Evolutionary conservation across 331 rosid genomes (phyloP), one percentile per base, ranked within the genome.

Genomic region (Dryas integrifolia): DNA sequence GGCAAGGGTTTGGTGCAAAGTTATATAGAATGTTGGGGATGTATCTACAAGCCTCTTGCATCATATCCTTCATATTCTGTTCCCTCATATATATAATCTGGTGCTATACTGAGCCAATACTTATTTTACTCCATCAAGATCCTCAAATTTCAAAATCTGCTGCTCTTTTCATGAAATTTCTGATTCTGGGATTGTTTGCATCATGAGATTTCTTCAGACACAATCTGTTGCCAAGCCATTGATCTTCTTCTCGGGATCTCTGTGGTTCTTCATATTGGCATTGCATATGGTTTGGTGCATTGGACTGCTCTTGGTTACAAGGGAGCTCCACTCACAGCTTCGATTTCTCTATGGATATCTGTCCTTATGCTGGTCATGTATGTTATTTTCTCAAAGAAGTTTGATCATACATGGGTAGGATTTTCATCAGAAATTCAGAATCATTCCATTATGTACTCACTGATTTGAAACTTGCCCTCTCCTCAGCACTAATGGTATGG

Each of bases 401-500:
- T 89, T 74, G 65, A 82, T 69, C 76, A 44, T 13, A 93, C 97
- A 8, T 93, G 94, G 97, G 63, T 41, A 26, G 98, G 94, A 15
- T 85, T 93, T 82, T 86, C 96, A n/a, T 3, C 41, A n/a, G 24
- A 21, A 21, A 21, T 21, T 21, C 24, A 21, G 81, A 87, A 24
- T 78, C 90, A 7, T 79, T 89, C 53, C 5, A 39, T 72, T 83
- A 79, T 6, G 24, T 89, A 39, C n/a, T 86, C 1, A 39, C 79
- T 10, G 78, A 57, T 67, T 70, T 93, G 67, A 93, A 84, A 86
- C 86, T 93, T 21, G 88, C 96, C 60, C 63, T 93, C 44, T 87
- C 96, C 24, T 93, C 96, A 9, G 92, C 92, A 0, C 89, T 90
- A 61, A 91, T 91, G 97, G 84, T 87, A n/a, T 91, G 97, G 97